A percentile compares a stretch with the other conserved stretches of the same genome.
Evolutionary conservation across 768 basidiomycete species (phyloP).

Genomic region (Xerocomellus chrysenteron): DNA sequence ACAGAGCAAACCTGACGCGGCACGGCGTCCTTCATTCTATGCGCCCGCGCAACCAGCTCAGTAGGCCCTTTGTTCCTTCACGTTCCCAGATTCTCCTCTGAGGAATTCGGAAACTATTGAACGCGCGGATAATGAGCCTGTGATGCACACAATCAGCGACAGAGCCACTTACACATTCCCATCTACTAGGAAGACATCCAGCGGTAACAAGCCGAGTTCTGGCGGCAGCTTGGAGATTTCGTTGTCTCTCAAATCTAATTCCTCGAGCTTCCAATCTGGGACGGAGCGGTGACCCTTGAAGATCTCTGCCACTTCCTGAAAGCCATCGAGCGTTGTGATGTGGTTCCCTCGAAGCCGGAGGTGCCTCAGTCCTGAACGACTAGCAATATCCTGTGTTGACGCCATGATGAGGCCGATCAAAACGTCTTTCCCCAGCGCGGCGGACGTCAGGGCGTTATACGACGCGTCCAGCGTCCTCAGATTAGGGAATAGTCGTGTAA

Average conservation of each 20-base stretch:
- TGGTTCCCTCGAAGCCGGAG: conserved; percentile 70
- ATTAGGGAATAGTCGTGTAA: conserved; percentile 69
- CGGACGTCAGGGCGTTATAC: conserved; percentile 66
- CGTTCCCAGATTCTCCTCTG: conserved; percentile 82
- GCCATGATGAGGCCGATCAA: conserved; percentile 54
- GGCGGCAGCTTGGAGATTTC: conserved; percentile 68
- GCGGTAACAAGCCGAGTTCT: conserved; percentile 68
- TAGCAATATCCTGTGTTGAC: conserved; percentile 25
- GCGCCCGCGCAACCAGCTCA: conserved; percentile 77
- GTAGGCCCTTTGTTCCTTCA: conserved; percentile 78
- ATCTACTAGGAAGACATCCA: conserved; percentile 82
- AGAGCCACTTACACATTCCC: conserved; percentile 67
- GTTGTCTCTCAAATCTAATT: conserved; percentile 81
- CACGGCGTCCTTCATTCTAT: conserved; percentile 46
- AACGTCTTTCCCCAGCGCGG: conserved; percentile 46
- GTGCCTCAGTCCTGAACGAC: conserved; percentile 58
- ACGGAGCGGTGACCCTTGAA: conserved; percentile 67
- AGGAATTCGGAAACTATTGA: conserved; percentile 72
- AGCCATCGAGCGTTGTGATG: conserved; percentile 59
- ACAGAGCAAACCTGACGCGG: background rate
- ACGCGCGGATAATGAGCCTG: background rate
- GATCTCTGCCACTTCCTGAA: conserved; percentile 56
- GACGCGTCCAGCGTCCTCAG: conserved; percentile 69
- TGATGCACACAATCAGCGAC: background rate
- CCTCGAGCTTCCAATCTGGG: conserved; percentile 73